Evolutionary conservation across 176 grass and related monocot species (phyloP), one percentile per base, ranked within the genome.

Genomic region (Canna indica): DNA sequence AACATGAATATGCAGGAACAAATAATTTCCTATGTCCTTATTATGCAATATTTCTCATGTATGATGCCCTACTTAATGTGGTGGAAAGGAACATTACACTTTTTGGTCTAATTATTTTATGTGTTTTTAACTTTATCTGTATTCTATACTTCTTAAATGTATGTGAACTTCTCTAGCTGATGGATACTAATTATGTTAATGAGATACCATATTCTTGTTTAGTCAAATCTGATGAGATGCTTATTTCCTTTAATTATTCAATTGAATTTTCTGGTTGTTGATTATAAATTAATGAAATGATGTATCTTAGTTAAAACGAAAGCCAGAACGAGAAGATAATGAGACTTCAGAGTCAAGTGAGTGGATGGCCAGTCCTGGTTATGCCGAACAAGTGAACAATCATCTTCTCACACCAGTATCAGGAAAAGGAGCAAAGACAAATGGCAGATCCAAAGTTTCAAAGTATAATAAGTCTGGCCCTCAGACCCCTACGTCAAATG

Each of bases 381-480:
- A 81, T 69, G 70, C 80, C 67, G 79, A 86, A 7, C 26, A 58
- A 44, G 36, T 73, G 15, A 72, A 22, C 31, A 90, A 77, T 63
- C 77, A 74, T 75, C 62, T 86, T 75, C 87, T 78, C 62, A 86
- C 87, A 59, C 75, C 83, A 3, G 67, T 74, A 80, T 90, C 83
- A 30, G 87, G 71, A 68, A 90, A 86, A 78, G 80, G 81, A 72
- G 74, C 68, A 68, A 90, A 81, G 82, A 30, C 68, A 44, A 59
- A 73, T 2, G 46, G 65, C 4, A 90, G 83, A 48, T 74, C 75
- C 69, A 90, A 86, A 47, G 52, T 24, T 50, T 33, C 33, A 56
- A 90, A 86, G 52, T 67, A 81, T 36, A 81, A 83, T 61, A 90
- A 90, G 83, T 78, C 87, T 78, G 73, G 80, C 54, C 87, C 83